A percentile compares a stretch with the other conserved stretches of the same genome.
Evolutionary conservation across 768 basidiomycete genomes (phyloP).

Genomic region (Psilocybe azurescens): DNA sequence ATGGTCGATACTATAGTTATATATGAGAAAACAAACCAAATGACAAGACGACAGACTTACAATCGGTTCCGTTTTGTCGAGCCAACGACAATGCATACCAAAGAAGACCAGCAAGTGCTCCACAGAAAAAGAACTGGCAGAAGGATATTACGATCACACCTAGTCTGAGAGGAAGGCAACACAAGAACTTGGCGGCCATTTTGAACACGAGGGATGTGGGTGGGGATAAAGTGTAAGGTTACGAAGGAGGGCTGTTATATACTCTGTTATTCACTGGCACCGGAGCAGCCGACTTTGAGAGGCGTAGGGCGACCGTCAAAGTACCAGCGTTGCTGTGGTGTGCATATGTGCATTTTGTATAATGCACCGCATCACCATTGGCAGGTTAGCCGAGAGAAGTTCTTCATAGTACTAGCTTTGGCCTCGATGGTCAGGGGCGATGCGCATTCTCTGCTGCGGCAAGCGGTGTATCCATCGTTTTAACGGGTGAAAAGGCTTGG

Average conservation of each 20-base stretch:
- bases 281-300: too few relatives aligned
- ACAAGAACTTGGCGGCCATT: conserved; percentile 47
- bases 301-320: too few relatives aligned
- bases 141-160: conserved; percentile 46
- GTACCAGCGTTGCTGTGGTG: neutral
- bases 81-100: conserved; percentile 34
- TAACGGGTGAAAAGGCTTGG: too few relatives aligned
- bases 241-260: conserved; percentile 11
- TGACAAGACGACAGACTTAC: conserved; percentile 19
- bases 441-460: too few relatives aligned
- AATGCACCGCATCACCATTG: too few relatives aligned
- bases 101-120: conserved; percentile 34
- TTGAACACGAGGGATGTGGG: conserved; percentile 1
- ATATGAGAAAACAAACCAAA: neutral
- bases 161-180: conserved; percentile 48
- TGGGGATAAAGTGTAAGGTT: neutral
- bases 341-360: neutral
- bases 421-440: too few relatives aligned
- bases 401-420: too few relatives aligned
- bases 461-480: too few relatives aligned
- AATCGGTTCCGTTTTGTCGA: conserved; percentile 17
- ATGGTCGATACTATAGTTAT: conserved; percentile 27
- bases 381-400: too few relatives aligned
- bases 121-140: conserved; percentile 42
- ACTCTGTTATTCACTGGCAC: neutral